Percentiles rank a stretch among this genome's conserved stretches.
These are phyloP conservation scores for Xylaria grammica DNA, from an alignment of 495 filamentous ascomycete genomes.

Conservation along the genomic window DNA sequence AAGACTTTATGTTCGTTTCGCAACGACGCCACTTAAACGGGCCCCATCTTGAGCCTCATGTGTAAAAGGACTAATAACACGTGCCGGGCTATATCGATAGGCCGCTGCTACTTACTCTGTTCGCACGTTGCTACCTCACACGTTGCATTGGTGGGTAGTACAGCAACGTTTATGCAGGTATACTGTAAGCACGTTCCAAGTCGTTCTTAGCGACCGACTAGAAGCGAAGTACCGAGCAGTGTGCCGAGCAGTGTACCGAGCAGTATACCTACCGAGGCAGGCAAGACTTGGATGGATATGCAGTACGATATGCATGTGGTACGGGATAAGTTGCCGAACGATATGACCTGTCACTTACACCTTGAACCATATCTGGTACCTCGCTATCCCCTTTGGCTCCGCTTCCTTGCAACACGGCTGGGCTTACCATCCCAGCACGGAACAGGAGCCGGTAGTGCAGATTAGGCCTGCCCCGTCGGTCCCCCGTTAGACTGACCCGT, in stretches of 20 bases:
- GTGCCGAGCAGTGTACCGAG: no score
- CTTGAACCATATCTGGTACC: slow-evolving; percentile 15
- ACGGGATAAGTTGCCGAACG: slow-evolving; percentile 1
- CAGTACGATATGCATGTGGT: background rate
- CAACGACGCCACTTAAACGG: background rate
- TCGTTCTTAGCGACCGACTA: slow-evolving; percentile 1
- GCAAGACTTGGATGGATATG: background rate
- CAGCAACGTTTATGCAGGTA: background rate
- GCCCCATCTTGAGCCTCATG: slow-evolving; percentile 1
- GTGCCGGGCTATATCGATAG: background rate
- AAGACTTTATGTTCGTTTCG: slow-evolving; percentile 8
- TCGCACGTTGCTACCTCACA: slow-evolving; percentile 1
- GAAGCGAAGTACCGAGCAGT: slow-evolving; percentile 18
- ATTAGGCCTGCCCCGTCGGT: background rate
- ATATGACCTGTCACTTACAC: slow-evolving; percentile 19
- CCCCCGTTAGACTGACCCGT: no score
- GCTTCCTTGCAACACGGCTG: slow-evolving; percentile 14
- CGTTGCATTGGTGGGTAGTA: slow-evolving; percentile 2
- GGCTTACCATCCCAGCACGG: slow-evolving; percentile 22
- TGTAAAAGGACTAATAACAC: background rate
- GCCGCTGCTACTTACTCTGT: background rate
- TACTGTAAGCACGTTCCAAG: background rate
- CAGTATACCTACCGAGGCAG: no score
- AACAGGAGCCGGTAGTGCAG: slow-evolving; percentile 21
- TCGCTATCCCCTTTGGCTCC: slow-evolving; percentile 1